Conservation (phyloP, 1,284 basidiomycete genomes). For the Mrakiaceae sp. region DNA sequence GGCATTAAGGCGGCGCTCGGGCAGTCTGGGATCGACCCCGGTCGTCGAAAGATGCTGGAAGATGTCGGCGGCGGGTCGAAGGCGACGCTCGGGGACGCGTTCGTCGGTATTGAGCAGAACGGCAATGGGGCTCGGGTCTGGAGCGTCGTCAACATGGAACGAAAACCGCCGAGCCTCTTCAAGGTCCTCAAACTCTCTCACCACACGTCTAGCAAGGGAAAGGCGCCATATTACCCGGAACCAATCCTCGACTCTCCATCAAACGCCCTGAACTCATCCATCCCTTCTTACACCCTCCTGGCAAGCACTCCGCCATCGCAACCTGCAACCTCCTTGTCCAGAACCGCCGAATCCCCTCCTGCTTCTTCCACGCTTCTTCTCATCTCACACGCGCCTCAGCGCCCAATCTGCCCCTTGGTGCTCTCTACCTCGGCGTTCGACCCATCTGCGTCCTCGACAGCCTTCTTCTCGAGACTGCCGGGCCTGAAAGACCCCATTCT, state of each 20-base stretch:
- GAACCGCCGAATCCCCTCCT: constrained; percentile 14
- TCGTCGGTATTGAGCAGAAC: constrained; percentile 39
- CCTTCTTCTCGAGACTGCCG: constrained; percentile 17
- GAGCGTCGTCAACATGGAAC: constrained; percentile 64
- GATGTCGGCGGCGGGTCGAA: constrained; percentile 38
- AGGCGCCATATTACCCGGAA: constrained; percentile 44
- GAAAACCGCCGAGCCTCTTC: constrained; percentile 74
- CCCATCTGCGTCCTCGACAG: constrained; percentile 19
- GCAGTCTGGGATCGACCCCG: constrained; percentile 20
- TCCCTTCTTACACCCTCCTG: constrained; percentile 15
- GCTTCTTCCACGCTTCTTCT: constrained; percentile 22
- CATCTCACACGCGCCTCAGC: constrained; percentile 10
- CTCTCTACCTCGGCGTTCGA: constrained; percentile 9
- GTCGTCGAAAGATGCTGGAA: constrained; percentile 36
- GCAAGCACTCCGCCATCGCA: constrained; percentile 9
- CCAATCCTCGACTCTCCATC: constrained; percentile 49
- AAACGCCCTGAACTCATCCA: constrained; percentile 25
- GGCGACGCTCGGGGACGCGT: constrained; percentile 22
- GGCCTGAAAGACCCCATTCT: constrained; percentile 5
- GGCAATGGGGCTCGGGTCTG: constrained; percentile 69
- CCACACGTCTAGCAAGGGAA: constrained; percentile 29
- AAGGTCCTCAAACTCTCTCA: constrained; percentile 59
- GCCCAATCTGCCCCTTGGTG: constrained; percentile 12
- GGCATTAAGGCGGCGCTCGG: constrained; percentile 43
- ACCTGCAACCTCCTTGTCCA: constrained; percentile 11